A percentile compares a stretch with the other conserved stretches of the same genome.
Conservation (phyloP, 139 green algal genomes). For the Volvox africanus region DNA sequence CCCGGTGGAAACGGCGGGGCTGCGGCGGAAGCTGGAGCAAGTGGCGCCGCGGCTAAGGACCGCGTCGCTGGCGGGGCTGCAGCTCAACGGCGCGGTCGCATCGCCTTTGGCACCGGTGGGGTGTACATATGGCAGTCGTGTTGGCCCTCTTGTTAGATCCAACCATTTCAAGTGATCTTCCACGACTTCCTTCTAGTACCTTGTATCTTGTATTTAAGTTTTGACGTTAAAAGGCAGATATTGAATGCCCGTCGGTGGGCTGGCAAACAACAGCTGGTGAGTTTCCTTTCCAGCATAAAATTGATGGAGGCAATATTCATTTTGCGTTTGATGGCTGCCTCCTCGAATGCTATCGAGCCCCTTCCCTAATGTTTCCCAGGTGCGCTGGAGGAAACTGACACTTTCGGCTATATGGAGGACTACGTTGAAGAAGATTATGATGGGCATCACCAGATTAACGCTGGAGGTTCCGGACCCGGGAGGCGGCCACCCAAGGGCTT, state of each 20-base stretch:
- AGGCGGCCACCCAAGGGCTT: neutral
- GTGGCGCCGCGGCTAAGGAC: neutral
- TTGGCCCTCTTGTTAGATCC: no score
- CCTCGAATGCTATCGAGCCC: no score
- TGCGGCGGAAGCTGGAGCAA: neutral
- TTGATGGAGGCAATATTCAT: no score
- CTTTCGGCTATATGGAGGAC: conserved; percentile 74
- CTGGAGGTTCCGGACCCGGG: neutral
- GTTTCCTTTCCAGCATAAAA: no score
- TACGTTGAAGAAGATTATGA: conserved; percentile 72
- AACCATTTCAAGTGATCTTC: no score
- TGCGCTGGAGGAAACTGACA: conserved; percentile 41
- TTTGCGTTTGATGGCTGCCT: no score
- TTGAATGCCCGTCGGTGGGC: no score
- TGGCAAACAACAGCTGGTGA: no score
- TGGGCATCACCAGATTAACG: neutral
- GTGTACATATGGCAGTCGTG: conserved; percentile 12
- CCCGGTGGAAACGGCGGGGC: neutral
- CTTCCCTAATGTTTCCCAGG: neutral
- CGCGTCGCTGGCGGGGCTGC: neutral
- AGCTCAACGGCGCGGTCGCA: conserved; percentile 58
- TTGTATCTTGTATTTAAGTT: no score
- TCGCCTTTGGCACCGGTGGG: conserved; percentile 89
- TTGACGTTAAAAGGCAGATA: no score
- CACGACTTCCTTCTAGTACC: no score